phyloP scores from a whole-genome alignment of 805 yeast genomes.

The Komagataella pseudopastoris region DNA sequence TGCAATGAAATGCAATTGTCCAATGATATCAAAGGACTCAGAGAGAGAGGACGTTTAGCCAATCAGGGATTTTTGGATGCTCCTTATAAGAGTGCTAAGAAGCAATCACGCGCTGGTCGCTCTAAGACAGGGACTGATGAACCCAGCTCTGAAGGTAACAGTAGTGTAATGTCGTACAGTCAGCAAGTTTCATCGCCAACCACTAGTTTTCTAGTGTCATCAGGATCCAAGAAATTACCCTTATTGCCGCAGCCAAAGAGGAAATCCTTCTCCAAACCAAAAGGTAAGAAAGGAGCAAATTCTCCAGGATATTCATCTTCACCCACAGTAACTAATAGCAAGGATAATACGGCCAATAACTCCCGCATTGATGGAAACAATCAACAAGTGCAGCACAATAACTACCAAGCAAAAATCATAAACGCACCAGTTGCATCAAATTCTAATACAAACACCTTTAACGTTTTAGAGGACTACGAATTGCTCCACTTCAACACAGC shows the following conservation, averaged over 20 bases:
- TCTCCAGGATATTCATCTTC: neutral
- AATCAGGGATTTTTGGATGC: constrained; percentile 17
- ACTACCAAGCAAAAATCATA: neutral
- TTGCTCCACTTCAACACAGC: neutral
- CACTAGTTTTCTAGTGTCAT: neutral
- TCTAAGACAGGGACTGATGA: neutral
- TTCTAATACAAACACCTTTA: neutral
- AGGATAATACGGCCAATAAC: neutral
- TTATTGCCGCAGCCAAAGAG: neutral
- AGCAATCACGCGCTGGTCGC: neutral
- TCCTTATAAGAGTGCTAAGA: constrained; percentile 11
- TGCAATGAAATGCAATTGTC: constrained; percentile 13
- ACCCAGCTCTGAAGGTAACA: neutral
- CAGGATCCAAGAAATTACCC: neutral
- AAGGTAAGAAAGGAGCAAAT: neutral
- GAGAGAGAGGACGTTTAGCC: constrained; percentile 19
- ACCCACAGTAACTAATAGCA: neutral
- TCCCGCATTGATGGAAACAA: neutral
- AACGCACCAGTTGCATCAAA: neutral
- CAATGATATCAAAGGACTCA: constrained; percentile 10
- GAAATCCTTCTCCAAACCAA: neutral
- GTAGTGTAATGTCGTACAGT: neutral
- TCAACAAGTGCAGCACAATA: neutral
- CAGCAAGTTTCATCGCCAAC: neutral
- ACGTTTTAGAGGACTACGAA: neutral